Percentiles rank a stretch among this genome's conserved stretches.
Conservation (phyloP, 2,329 filamentous ascomycete species). For the Pseudocercospora crystallina region DNA sequence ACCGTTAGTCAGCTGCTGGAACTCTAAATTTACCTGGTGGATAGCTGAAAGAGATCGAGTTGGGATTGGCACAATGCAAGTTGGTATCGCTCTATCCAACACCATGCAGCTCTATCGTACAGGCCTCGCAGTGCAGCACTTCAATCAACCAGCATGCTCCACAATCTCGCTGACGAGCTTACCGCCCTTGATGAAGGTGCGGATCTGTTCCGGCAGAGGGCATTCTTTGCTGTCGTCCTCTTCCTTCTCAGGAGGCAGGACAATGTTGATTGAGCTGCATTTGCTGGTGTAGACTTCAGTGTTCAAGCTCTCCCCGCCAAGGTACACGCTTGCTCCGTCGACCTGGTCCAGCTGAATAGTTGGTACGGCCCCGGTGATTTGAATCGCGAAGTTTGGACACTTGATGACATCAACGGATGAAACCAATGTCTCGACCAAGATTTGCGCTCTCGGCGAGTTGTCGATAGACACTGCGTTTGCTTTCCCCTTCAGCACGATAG, state of each 20-base stretch:
- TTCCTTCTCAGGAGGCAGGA: conserved; percentile 66
- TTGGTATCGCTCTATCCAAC: conserved; percentile 6
- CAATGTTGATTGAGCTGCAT: conserved; percentile 81
- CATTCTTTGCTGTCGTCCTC: conserved; percentile 83
- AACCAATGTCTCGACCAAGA: conserved; percentile 86
- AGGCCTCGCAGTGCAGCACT: neutral
- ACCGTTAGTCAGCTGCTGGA: too few species aligned
- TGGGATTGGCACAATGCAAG: too few species aligned
- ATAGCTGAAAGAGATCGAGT: too few species aligned
- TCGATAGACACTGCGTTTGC: conserved; percentile 96
- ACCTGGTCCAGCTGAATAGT: conserved; percentile 91
- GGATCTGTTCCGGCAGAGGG: conserved; percentile 85
- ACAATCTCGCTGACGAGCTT: conserved; percentile 90
- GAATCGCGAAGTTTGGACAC: conserved; percentile 85
- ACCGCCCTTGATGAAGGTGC: conserved; percentile 74
- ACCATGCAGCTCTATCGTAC: neutral
- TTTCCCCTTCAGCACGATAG: conserved; percentile 86
- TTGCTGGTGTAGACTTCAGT: conserved; percentile 91
- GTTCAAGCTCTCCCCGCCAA: conserved; percentile 72
- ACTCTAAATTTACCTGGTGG: too few species aligned
- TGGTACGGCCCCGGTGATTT: conserved; percentile 76
- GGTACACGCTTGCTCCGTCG: conserved; percentile 83
- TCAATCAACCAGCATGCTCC: conserved; percentile 74
- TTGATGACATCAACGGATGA: conserved; percentile 95
- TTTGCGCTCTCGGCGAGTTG: conserved; percentile 78